Percentiles rank a stretch among this genome's conserved stretches.
Conservation (phyloP, 2,329 filamentous ascomycete species). For the Verticillium nonalfalfae region DNA sequence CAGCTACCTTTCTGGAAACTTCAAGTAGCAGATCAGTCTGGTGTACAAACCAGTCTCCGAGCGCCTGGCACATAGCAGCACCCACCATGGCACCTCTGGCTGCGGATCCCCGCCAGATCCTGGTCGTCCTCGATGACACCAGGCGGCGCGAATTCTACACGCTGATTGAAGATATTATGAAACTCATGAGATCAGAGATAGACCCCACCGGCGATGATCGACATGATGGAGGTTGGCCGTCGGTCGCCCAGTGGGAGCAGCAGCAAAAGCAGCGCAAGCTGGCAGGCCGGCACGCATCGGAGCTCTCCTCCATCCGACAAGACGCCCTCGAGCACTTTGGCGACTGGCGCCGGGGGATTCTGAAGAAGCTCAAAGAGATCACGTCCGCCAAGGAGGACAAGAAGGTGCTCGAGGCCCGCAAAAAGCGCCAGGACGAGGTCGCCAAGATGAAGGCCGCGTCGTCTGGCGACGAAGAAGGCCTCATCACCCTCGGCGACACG, state of each 20-base stretch:
- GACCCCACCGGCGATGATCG: slow-evolving; percentile 26
- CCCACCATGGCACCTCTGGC: slow-evolving; percentile 45
- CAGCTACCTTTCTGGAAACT: too few relatives aligned
- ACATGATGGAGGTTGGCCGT: slow-evolving; percentile 14
- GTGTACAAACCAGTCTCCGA: not conserved
- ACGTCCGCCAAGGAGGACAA: slow-evolving; percentile 42
- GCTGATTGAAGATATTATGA: slow-evolving; percentile 44
- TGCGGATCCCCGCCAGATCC: slow-evolving; percentile 47
- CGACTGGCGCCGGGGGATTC: slow-evolving; percentile 67
- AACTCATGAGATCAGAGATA: slow-evolving; percentile 47
- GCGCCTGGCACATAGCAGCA: not conserved
- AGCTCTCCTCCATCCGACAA: slow-evolving; percentile 24
- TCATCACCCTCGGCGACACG: slow-evolving; percentile 33
- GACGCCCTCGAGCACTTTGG: slow-evolving; percentile 65
- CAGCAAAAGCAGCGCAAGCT: not conserved
- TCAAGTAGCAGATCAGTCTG: too few relatives aligned
- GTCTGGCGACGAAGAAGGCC: slow-evolving; percentile 23
- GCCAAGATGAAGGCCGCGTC: slow-evolving; percentile 26
- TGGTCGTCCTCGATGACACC: slow-evolving; percentile 47
- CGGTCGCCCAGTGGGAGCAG: slow-evolving; percentile 11
- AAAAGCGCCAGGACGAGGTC: slow-evolving; percentile 35
- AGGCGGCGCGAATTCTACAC: slow-evolving; percentile 43
- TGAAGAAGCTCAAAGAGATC: slow-evolving; percentile 65
- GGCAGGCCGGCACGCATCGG: not conserved
- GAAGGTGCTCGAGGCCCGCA: slow-evolving; percentile 39